These are phyloP conservation scores for Phialocephala subalpina DNA, from an alignment of 2,329 filamentous ascomycete genomes.

Conservation along the genomic window DNA sequence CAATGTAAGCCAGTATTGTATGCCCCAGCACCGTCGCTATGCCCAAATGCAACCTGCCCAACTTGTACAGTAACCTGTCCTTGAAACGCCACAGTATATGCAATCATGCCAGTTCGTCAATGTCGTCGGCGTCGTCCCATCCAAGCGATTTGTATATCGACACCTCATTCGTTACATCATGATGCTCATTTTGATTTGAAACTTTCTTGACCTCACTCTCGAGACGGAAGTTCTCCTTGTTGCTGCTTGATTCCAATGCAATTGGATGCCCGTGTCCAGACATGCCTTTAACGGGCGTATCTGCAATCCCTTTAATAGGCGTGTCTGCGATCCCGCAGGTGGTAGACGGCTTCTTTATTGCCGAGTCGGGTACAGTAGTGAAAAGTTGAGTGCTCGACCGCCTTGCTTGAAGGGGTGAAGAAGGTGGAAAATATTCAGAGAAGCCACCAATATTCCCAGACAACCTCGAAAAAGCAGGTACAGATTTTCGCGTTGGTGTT, in stretches of 20 bases:
- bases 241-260: conserved; percentile 14
- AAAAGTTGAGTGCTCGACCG: conserved; percentile 41
- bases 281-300: conserved; percentile 40
- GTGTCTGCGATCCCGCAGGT: conserved; percentile 38
- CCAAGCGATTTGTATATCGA: conserved; percentile 47
- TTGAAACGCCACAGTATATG: neutral
- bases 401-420: conserved; percentile 38
- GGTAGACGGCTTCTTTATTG: conserved; percentile 22
- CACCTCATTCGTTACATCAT: conserved; percentile 28
- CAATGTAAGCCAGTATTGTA: conserved; percentile 2
- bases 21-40: conserved; percentile 6
- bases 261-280: conserved; percentile 33
- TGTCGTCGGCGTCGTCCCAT: conserved; percentile 46
- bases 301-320: conserved; percentile 37
- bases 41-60: neutral
- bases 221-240: conserved; percentile 37
- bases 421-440: conserved; percentile 30
- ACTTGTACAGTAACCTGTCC: neutral
- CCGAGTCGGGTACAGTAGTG: conserved; percentile 35
- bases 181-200: neutral
- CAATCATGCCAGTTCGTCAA: conserved; percentile 41
- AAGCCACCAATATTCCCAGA: neutral
- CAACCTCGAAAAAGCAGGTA: conserved; percentile 15
- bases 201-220: conserved; percentile 10
- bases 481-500: conserved; percentile 40